Percentiles rank a stretch among this genome's conserved stretches.
Conservation (phyloP, 805 yeast genomes). For the Diddensiella caesifluorescens region DNA sequence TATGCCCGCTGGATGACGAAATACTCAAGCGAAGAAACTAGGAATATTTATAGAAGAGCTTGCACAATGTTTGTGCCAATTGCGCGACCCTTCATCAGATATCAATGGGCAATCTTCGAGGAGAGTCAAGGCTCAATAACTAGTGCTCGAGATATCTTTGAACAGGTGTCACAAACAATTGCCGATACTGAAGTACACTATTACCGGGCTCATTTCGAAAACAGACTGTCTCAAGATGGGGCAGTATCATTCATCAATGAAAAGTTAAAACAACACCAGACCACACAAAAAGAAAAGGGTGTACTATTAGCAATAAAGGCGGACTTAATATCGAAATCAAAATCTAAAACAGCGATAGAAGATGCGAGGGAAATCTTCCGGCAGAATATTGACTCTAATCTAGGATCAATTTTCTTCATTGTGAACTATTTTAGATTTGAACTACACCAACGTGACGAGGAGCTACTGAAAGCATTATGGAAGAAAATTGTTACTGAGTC, state of each 20-base stretch:
- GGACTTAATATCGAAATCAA: conserved; percentile 5
- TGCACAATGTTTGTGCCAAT: conserved; percentile 34
- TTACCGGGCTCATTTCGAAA: conserved; percentile 26
- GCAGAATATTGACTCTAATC: conserved; percentile 17
- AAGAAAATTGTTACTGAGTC: conserved; percentile 21
- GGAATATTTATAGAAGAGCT: conserved; percentile 49
- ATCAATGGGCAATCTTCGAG: conserved; percentile 33
- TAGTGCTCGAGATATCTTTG: conserved; percentile 27
- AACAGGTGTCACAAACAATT: conserved; percentile 17
- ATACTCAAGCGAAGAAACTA: conserved; percentile 30
- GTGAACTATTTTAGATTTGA: conserved; percentile 30
- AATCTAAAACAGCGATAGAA: conserved; percentile 17
- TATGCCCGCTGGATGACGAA: conserved; percentile 51
- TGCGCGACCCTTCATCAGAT: conserved; percentile 28
- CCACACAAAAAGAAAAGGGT: conserved; percentile 3
- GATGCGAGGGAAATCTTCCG: conserved; percentile 26
- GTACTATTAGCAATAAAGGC: conserved; percentile 13
- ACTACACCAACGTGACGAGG: conserved; percentile 13
- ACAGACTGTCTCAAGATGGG: conserved; percentile 10
- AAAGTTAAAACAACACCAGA: not conserved
- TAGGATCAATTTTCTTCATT: conserved; percentile 30
- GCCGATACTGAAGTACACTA: conserved; percentile 19
- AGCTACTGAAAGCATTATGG: conserved; percentile 16
- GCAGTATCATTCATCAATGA: conserved; percentile 9
- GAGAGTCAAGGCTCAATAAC: conserved; percentile 27